A percentile compares a stretch with the other conserved stretches of the same genome.
Evolutionary conservation across 225 moss, liverwort and hornwort species (phyloP).

Genomic region (Marchantia polymorpha): DNA sequence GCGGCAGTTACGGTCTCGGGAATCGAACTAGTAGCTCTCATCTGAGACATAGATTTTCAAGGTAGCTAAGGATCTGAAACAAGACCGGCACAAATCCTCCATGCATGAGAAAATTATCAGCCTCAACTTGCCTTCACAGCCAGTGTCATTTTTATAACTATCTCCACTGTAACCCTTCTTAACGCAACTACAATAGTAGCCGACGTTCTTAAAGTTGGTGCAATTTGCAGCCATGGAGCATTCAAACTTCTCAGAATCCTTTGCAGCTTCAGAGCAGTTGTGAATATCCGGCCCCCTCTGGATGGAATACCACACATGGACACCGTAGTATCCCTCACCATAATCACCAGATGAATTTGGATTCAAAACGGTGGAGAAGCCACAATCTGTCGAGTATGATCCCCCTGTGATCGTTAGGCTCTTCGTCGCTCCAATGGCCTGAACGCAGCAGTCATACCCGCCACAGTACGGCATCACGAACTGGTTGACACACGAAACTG

Average conservation of each 20-base stretch:
- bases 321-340: not conserved
- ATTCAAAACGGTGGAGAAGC: not conserved
- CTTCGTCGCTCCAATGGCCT: not conserved
- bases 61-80: no score
- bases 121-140: not conserved
- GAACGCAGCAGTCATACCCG: not conserved
- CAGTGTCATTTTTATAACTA: not conserved
- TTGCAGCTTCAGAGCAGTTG: not conserved
- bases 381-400: no score
- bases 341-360: not conserved
- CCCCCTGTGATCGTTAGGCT: not conserved
- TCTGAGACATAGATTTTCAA: not conserved
- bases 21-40: not conserved
- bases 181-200: not conserved
- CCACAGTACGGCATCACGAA: not conserved
- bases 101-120: not conserved
- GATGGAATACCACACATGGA: not conserved
- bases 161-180: not conserved
- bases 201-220: fast-evolving
- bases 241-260: not conserved
- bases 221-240: not conserved
- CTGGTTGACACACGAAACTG: not conserved
- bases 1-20: not conserved
- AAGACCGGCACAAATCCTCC: not conserved
- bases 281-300: no score